Base-by-base conservation (phyloP, 306 rosid genomes). In the Delonix regia region DNA sequence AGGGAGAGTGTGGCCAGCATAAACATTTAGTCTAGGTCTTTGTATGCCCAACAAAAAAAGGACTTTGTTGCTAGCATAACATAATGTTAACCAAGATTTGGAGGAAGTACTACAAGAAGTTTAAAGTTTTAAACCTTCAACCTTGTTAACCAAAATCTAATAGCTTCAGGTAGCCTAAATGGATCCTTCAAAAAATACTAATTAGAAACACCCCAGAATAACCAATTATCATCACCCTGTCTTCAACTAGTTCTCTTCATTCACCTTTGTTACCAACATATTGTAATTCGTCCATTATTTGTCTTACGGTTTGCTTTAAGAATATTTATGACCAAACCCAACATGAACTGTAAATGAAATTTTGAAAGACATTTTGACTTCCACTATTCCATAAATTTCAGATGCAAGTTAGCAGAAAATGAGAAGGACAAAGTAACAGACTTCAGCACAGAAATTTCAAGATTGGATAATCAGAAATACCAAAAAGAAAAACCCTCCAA, bases 371-470 rank as follows among this genome's bases (percentile, higher is more conserved):
- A 13, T 59, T 8, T 13, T 21, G 30, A 59, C 19, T 27, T 59
- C 18, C n/a, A 25, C 27, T 14, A 52, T 59, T 59, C 38, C 38
- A 27, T 5, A 25, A 52, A 65, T 65, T 63, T 53, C 69, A 6
- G 3, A 24, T 33, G 63, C 76, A 56, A 27, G 78, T 36, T 30
- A 16, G 38, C 22, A 18, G 24, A 71, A 18, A 41, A 45, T 33
- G 18, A 56, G 74, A 52, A 12, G 30, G 51, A 33, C n/a, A 52
- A 25, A 65, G 33, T 11, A 22, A 63, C 49, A 55, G n/a, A 73
- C 48, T 51, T 79, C 77, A 73, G 62, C 60, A 5, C 64, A 60
- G 8, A 76, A 68, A 57, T 47, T 75, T 80, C 1, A 24, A 2
- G 36, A 59, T 53, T 53, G 52, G 19, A 22, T 25, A 75, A 61